A percentile compares a stretch with the other conserved stretches of the same genome.
phyloP scores from a whole-genome alignment of 257 asterid species.

The Solanum chilense region DNA sequence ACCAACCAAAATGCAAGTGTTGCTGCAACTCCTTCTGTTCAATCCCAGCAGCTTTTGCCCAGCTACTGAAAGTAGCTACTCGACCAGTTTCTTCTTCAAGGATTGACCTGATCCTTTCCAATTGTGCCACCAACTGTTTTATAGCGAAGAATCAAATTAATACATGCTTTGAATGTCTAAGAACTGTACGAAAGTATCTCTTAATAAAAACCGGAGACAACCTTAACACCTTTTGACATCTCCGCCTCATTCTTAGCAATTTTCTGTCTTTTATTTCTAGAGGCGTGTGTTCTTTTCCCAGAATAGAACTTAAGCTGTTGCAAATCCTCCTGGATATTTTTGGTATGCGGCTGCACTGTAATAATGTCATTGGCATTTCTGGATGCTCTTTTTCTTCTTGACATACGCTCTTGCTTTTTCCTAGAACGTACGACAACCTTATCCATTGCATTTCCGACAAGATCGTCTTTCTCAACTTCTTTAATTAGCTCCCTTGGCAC shows the following conservation, averaged over 20 bases:
- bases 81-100: constrained; percentile 56
- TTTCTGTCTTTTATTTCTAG: constrained; percentile 38
- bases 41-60: constrained; percentile 80
- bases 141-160: constrained; percentile 12
- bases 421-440: constrained; percentile 44
- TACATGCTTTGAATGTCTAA: background rate
- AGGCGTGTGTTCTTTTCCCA: constrained; percentile 9
- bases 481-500: constrained; percentile 21
- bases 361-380: constrained; percentile 9
- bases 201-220: constrained; percentile 20
- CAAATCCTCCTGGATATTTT: background rate
- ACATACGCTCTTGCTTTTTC: constrained; percentile 41
- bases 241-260: constrained; percentile 59
- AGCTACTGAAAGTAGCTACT: constrained; percentile 38
- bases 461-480: constrained; percentile 15
- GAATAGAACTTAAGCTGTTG: constrained; percentile 10
- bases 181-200: constrained; percentile 2
- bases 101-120: constrained; percentile 44
- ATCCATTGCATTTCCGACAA: constrained; percentile 3
- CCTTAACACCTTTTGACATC: constrained; percentile 79
- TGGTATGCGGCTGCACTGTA: constrained; percentile 4
- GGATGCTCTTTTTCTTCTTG: constrained; percentile 32
- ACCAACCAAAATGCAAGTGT: constrained; percentile 60
- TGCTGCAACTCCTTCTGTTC: constrained; percentile 47
- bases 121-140: constrained; percentile 55